These are phyloP conservation scores for Capronia americana DNA, from an alignment of 2,329 filamentous ascomycete genomes.

Conservation along the genomic window DNA sequence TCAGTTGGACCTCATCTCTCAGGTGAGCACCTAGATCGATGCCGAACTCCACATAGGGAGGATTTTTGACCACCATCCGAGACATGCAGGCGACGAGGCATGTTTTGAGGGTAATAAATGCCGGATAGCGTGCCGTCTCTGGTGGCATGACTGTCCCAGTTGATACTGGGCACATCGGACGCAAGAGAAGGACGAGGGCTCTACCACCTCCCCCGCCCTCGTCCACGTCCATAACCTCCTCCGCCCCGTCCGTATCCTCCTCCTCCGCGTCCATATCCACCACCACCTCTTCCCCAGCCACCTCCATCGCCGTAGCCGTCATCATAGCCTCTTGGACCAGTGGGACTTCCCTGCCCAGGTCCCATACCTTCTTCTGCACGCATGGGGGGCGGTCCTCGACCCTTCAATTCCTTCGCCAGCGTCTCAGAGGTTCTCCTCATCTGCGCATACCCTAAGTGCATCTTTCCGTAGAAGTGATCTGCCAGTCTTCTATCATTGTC, in stretches of 20 bases:
- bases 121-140: not conserved
- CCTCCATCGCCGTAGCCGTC: conserved; percentile 59
- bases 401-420: conserved; percentile 86
- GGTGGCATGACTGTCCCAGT: not conserved
- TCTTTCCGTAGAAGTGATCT: conserved; percentile 99
- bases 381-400: conserved; percentile 67
- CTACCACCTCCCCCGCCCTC: conserved; percentile 39
- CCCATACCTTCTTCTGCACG: conserved; percentile 47
- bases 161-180: not conserved
- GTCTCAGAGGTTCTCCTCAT: conserved; percentile 93
- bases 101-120: not conserved
- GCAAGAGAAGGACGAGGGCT: not conserved
- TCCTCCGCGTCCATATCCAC: conserved; percentile 54
- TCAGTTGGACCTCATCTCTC: not conserved
- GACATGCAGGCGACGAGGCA: not conserved
- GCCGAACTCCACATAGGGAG: not conserved
- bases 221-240: conserved; percentile 47
- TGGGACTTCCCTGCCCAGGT: conserved; percentile 33
- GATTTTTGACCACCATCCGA: not conserved
- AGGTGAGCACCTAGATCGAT: not conserved
- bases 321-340: conserved; percentile 52
- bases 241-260: conserved; percentile 49
- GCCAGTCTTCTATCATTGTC: conserved; percentile 94
- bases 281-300: conserved; percentile 59
- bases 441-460: conserved; percentile 97